Evolutionary conservation across 495 filamentous ascomycete species (phyloP).

Genomic region (Aspergillus funiculosus): DNA sequence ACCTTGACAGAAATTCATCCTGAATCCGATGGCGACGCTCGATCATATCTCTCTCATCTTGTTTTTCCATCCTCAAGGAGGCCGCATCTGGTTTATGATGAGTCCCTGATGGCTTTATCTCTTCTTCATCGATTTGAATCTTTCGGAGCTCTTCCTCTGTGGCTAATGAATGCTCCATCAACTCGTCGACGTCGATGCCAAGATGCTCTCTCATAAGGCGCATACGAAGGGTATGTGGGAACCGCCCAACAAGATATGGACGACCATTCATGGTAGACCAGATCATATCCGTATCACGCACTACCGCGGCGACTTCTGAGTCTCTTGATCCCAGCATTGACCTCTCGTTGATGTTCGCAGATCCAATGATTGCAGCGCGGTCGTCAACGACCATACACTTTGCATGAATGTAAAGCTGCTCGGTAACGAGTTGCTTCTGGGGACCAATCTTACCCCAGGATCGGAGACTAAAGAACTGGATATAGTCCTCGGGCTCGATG

Average conservation of each 20-base stretch:
- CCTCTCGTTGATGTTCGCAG: slow-evolving; percentile 97
- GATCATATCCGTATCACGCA: slow-evolving; percentile 91
- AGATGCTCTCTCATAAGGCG: slow-evolving; percentile 96
- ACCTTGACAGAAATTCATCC: slow-evolving; percentile 56
- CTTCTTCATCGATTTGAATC: slow-evolving; percentile 37
- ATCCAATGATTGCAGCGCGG: slow-evolving; percentile 87
- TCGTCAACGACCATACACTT: slow-evolving; percentile 98
- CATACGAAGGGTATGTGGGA: slow-evolving; percentile 88
- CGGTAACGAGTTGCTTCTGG: slow-evolving; percentile 75
- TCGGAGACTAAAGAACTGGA: slow-evolving; percentile 88
- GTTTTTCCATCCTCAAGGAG: slow-evolving; percentile 35
- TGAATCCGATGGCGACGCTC: slow-evolving; percentile 54
- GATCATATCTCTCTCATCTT: slow-evolving; percentile 48
- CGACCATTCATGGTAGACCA: slow-evolving; percentile 86
- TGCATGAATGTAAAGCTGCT: slow-evolving; percentile 97
- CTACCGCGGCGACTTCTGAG: slow-evolving; percentile 85
- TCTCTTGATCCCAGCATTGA: slow-evolving; percentile 90
- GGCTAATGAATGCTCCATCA: slow-evolving; percentile 70
- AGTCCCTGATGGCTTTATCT: slow-evolving; percentile 16
- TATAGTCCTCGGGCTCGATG: slow-evolving; percentile 95
- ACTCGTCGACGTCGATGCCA: slow-evolving; percentile 87
- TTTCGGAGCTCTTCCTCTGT: slow-evolving; percentile 42
- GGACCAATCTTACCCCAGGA: slow-evolving; percentile 91
- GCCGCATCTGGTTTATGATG: slow-evolving; percentile 30
- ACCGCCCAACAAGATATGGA: slow-evolving; percentile 83